Base-by-base conservation (phyloP, 164 flowering plant genomes). In the Kalanchoe fedtschenkoi region DNA sequence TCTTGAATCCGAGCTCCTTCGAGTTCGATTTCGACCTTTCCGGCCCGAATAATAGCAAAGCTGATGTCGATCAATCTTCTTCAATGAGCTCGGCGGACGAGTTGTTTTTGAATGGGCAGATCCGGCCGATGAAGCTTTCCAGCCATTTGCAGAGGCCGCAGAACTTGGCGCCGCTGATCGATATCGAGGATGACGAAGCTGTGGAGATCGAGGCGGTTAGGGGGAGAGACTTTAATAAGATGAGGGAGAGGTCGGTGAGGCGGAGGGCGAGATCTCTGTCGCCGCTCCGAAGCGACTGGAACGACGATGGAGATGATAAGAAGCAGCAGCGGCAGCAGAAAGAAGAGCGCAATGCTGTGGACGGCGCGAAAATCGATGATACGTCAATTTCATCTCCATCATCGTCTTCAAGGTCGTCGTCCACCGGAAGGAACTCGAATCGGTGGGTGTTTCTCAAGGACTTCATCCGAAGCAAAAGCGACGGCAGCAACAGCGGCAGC, bases 71-170 rank as follows among this genome's bases (percentile, higher is more conserved):
- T 75, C 54, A 68, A 43, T 35, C 63, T 47, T 26, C 53, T 9
- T 61, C 81, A 9, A 81, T 84, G 84, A 72, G 68, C 63, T 78
- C 85, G 7, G 87, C 90, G n/a, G 87, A 82, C 60, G 90, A 84
- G 74, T 59, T 84, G 38, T 84, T 84, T 76, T 60, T 79, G 26
- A 76, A 84, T 67, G 90, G 90, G 6, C 71, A 84, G 80, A 84
- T 84, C 81, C 76, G 87, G 13, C 87, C 87, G 34, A 80, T 84
- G 86, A 84, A 78, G 78, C 80, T 84, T 24, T 74, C 82, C 1
- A 62, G 76, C 5, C 88, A 83, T 54, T 70, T 83, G 69, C 77
- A 75, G 63, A 68, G 74, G 43, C 84, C 86, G 3, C 89, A 82
- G 66, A 54, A 62, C 0, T 64, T 80, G n/a, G 75, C 77, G 17